Base-by-base conservation (phyloP, 2,329 filamentous ascomycete species). In the Cadophora malorum region DNA sequence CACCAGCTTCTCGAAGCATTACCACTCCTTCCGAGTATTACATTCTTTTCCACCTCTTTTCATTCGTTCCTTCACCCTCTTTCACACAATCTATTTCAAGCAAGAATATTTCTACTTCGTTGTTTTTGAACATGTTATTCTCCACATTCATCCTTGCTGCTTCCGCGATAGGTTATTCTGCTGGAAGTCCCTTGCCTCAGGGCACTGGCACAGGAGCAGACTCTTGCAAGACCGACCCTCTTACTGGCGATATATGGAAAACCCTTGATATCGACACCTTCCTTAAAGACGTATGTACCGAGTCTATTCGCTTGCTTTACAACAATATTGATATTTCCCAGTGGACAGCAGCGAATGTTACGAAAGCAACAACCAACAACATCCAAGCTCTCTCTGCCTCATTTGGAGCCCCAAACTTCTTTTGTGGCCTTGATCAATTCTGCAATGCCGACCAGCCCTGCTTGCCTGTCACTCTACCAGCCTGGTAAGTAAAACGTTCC, bases 361-460 rank as follows among this genome's bases (percentile, higher is more conserved):
- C 66, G 0, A 33, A 31, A n/a, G 33, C 65, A 28, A 55, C 52
- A 12, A 64, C 63, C 21, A 67, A 71, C 60, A 71, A 67, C 60
- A 64, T 71, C 4, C 69, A 71, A n/a, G 38, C 64, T 3, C 50
- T 71, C 31, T 38, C 69, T 31, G 12, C 25, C 25, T 67, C 59
- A 12, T 67, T 71, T 21, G 69, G 67, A 2, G 67, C 69, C 16
- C 69, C 69, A 8, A 71, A 71, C 41, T 71, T 71, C 58, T 71
- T 71, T 49, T 71, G 69, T 61, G 69, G 69, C 9, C 67, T 71
- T 19, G 67, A 69, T 23, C 45, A 35, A 7, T 69, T 69, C 38
- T 71, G 69, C 31, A 71, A 69, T 50, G 69, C 69, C 9, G 69
- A 63, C 19, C 69, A 71, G 45, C 69, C 69, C 7, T 71, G 69